Evolutionary conservation across 306 rosid species (phyloP).

Genomic region (Vigna reflexopilosa): DNA sequence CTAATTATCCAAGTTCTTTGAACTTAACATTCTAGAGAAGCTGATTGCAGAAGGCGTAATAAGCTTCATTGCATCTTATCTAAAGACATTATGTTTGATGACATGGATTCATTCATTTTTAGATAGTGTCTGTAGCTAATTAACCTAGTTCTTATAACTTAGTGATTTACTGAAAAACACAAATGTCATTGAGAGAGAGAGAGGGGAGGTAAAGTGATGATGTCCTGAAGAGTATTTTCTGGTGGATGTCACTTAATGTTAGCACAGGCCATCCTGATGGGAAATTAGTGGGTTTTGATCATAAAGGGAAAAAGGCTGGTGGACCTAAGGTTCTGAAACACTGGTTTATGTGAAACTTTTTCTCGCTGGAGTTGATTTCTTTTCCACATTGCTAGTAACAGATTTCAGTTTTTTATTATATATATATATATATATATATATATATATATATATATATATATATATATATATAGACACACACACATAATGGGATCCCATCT

Average conservation of each 20-base stretch:
- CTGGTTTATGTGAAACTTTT: constrained; percentile 8
- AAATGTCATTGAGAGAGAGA: constrained; percentile 10
- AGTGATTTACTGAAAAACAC: constrained; percentile 20
- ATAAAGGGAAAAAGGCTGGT: constrained; percentile 1
- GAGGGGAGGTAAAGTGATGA: constrained; percentile 9
- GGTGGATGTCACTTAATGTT: constrained; percentile 11
- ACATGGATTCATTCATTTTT: constrained; percentile 5
- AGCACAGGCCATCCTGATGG: constrained; percentile 23
- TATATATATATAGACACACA: not conserved
- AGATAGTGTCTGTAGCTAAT: not conserved
- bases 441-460: not conserved
- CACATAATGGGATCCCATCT: constrained; percentile 13
- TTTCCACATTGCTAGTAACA: not conserved
- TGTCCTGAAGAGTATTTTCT: constrained; percentile 6
- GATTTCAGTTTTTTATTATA: not conserved
- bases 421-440: constrained; percentile 18
- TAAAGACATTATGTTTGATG: not conserved
- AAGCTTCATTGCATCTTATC: constrained; percentile 19
- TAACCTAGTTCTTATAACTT: constrained; percentile 5
- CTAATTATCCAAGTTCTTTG: constrained; percentile 1
- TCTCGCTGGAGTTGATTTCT: not conserved
- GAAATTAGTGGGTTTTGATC: constrained; percentile 16
- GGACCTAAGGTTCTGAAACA: constrained; percentile 16
- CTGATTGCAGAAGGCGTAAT: not conserved
- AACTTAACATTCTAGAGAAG: not conserved